Evolutionary conservation across 2,329 filamentous ascomycete genomes (phyloP), one percentile per base, ranked within the genome.

Genomic region (Cladophialophora bantiana): DNA sequence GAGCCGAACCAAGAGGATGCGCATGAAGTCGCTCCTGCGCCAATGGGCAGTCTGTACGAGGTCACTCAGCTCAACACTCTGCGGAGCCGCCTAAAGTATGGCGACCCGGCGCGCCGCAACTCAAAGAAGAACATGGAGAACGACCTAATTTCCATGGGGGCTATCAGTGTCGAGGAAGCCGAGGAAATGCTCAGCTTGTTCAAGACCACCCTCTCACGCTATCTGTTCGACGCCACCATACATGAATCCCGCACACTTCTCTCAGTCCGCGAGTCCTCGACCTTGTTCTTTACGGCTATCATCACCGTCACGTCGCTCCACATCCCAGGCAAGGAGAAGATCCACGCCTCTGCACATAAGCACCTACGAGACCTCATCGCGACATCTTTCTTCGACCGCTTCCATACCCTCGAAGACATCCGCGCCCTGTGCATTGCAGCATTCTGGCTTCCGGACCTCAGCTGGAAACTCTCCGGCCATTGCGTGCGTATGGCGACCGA

Each of bases 401-500:
- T 86, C 35, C 84, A 88, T 64, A 84, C 82, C 31, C 76, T 86
- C 18, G 86, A 89, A 62, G 83, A 86, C 63, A 81, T 89, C 26
- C 81, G 86, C 1, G 87, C 85, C 3, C 81, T 89, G 42, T 87
- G 85, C 50, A 83, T 89, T 3, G 86, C 85, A 0, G 83, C 86
- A 0, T 89, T 88, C 70, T 89, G 87, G 87, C 79, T 89, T 0
- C 85, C 85, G 3, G 86, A 89, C 66, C 78, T 88, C 20, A 87
- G 85, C 3, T 88, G 87, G 85, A 88, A 86, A 70, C 78, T 89
- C 0, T 87, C 85, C 0, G 86, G 86, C 0, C 81, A 85, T 70
- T 85, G 85, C 0, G 84, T 87, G 0, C 81, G 85, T 31, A 86
- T 87, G 61, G 85, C 85, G 3, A 87, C 85, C 0, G 85, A 87